Conservation (phyloP, 768 basidiomycete genomes). For the Boletus pseudo-olivaceus region DNA sequence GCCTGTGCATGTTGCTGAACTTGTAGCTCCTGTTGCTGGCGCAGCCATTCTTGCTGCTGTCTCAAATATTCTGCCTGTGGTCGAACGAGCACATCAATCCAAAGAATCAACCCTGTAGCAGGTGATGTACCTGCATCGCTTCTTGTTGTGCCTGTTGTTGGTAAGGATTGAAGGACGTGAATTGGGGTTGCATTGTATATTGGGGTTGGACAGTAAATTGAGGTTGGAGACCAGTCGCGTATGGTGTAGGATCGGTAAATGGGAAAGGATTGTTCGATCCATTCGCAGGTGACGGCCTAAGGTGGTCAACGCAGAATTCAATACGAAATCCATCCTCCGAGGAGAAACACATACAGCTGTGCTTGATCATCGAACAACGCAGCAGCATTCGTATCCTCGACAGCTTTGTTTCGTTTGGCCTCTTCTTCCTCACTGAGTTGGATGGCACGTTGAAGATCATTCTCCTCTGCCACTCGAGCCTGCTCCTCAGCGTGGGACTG, state of each 20-base stretch:
- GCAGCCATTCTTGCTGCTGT: conserved; percentile 67
- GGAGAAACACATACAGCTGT: conserved; percentile 56
- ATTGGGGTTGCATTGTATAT: conserved; percentile 72
- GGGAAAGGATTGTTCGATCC: conserved; percentile 56
- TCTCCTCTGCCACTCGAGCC: conserved; percentile 60
- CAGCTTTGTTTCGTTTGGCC: conserved; percentile 60
- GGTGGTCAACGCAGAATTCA: conserved; percentile 1
- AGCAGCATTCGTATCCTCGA: conserved; percentile 69
- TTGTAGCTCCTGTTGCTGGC: conserved; percentile 57
- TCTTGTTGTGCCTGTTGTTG: conserved; percentile 93
- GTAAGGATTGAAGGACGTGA: conserved; percentile 91
- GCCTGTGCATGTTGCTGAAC: conserved; percentile 42
- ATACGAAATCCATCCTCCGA: background rate
- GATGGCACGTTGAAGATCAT: conserved; percentile 81
- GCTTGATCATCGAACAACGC: conserved; percentile 85
- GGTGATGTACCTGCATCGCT: conserved; percentile 54
- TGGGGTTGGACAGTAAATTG: conserved; percentile 82
- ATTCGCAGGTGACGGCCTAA: conserved; percentile 31
- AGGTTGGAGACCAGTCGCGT: conserved; percentile 56
- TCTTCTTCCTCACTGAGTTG: conserved; percentile 91
- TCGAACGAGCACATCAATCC: conserved; percentile 7
- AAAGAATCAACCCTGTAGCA: background rate
- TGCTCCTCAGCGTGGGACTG: conserved; percentile 67
- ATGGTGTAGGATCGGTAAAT: conserved; percentile 56
- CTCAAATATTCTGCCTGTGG: conserved; percentile 41